Evolutionary conservation across 768 basidiomycete species (phyloP).

Genomic region (Basidioascus undulatus): DNA sequence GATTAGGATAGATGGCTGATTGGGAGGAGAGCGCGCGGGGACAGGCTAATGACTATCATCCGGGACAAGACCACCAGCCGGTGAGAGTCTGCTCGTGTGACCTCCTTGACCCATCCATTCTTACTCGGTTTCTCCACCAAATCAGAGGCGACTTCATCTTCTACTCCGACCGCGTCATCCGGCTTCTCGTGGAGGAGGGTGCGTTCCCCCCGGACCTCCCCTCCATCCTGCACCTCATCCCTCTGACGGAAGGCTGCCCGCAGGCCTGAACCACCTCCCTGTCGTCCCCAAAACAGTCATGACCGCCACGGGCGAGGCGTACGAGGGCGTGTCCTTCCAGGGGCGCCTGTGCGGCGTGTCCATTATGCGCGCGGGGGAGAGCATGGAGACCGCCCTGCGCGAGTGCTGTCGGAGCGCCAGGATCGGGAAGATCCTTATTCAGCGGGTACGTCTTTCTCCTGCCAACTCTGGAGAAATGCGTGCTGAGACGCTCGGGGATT

Average conservation of each 20-base stretch:
- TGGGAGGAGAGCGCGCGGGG: too few species aligned
- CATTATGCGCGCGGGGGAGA: constrained; percentile 83
- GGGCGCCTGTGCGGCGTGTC: constrained; percentile 93
- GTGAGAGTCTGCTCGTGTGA: constrained; percentile 6
- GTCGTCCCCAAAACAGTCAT: constrained; percentile 32
- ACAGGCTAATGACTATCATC: constrained; percentile 43
- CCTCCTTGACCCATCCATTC: neutral
- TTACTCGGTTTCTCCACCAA: neutral
- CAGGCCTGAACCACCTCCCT: constrained; percentile 69
- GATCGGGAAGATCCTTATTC: constrained; percentile 95
- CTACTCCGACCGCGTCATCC: constrained; percentile 61
- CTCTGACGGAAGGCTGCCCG: constrained; percentile 9
- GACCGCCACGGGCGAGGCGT: constrained; percentile 38
- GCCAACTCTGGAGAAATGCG: too few species aligned
- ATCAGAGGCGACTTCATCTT: constrained; percentile 77
- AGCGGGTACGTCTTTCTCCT: constrained; percentile 35
- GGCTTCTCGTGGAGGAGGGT: constrained; percentile 27
- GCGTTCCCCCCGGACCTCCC: constrained; percentile 1
- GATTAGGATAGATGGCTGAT: too few species aligned
- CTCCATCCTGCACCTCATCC: too few species aligned
- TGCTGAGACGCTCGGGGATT: neutral
- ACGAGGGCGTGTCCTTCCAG: constrained; percentile 81
- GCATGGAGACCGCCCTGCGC: constrained; percentile 90
- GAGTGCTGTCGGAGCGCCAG: constrained; percentile 81
- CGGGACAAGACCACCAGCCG: constrained; percentile 62